A percentile compares a stretch with the other conserved stretches of the same genome.
Evolutionary conservation across 129 eudicot species (phyloP).

Genomic region (Flaveria trinervia): DNA sequence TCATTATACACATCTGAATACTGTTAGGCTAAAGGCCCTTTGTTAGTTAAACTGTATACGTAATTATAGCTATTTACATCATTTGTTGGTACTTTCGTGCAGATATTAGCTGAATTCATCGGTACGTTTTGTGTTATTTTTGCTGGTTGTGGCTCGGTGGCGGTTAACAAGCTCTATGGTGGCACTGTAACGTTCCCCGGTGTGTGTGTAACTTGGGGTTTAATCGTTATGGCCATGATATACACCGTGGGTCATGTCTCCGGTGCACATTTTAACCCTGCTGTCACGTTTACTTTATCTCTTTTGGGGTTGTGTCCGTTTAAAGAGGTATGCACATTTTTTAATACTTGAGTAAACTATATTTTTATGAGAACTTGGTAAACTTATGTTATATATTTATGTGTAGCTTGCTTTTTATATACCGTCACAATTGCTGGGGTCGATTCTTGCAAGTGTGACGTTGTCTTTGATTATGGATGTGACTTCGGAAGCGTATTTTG

Average conservation of each 20-base stretch:
- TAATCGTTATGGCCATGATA: constrained; percentile 57
- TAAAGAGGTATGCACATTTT: constrained; percentile 26
- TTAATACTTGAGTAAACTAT: not conserved
- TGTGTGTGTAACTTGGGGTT: constrained; percentile 60
- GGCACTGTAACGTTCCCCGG: constrained; percentile 68
- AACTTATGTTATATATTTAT: not conserved
- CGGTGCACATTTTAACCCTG: constrained; percentile 57
- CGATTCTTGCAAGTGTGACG: constrained; percentile 64
- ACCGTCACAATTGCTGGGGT: constrained; percentile 55
- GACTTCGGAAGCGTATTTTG: constrained; percentile 51
- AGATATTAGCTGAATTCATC: constrained; percentile 62
- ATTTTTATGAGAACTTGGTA: no score
- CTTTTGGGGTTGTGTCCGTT: constrained; percentile 22
- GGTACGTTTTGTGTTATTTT: constrained; percentile 65
- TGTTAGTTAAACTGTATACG: not conserved
- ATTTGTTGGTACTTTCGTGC: not conserved
- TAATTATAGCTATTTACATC: not conserved
- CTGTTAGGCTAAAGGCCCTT: no score
- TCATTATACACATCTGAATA: no score
- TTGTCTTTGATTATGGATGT: constrained; percentile 47
- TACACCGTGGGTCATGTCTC: constrained; percentile 70
- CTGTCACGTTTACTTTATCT: constrained; percentile 56
- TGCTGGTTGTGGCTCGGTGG: constrained; percentile 68
- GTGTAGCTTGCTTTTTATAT: constrained; percentile 57
- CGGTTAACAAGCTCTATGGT: constrained; percentile 55